Evolutionary conservation across 2,329 filamentous ascomycete genomes (phyloP), one percentile per base, ranked within the genome.

Genomic region (Hawksworthiomyces lignivorus): DNA sequence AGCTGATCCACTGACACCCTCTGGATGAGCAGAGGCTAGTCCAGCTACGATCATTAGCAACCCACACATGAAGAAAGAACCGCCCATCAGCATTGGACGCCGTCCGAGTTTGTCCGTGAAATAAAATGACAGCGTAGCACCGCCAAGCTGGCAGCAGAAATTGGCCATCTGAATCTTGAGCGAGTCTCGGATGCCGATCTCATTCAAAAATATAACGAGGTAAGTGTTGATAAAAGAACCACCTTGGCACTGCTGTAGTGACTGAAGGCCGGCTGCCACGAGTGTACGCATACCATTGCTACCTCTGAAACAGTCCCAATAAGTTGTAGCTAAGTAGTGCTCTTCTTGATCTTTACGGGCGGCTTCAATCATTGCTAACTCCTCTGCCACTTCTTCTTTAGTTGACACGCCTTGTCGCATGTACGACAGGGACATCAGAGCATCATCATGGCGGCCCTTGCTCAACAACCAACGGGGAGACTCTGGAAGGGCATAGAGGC

Each of bases 381-480:
- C 35, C 35, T 27, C 12, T 5, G 21, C 35, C 12, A 28, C 35
- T 17, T 36, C 35, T 10, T 20, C 22, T 11, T 36, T 21, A 17
- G 14, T 27, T 8, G 35, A 22, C 35, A 24, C 21, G 35, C 34
- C 40, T 19, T 43, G 18, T 19, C 40, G 40, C 10, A 28, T 28
- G 21, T 43, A 43, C 26, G 20, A n/a, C 9, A 42, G 26, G 7
- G 39, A 32, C n/a, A 22, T 20, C 1, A 17, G 26, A 1, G 39
- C 31, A 1, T 42, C 39, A 3, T 36, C 32, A 10, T 17, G 26
- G 14, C 37, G 28, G 14, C 29, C 37, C 14, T 26, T 26, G 29
- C 20, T 30, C 10, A 39, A 17, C 37, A 34, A 24, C 38, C 30
- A 41, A 31, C 30, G 31, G 29, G 38, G 38, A n/a, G 30, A 41